Percentiles rank a stretch among this genome's conserved stretches.
phyloP scores from a whole-genome alignment of 345 rosid species.

The Hibiscus mutabilis region DNA sequence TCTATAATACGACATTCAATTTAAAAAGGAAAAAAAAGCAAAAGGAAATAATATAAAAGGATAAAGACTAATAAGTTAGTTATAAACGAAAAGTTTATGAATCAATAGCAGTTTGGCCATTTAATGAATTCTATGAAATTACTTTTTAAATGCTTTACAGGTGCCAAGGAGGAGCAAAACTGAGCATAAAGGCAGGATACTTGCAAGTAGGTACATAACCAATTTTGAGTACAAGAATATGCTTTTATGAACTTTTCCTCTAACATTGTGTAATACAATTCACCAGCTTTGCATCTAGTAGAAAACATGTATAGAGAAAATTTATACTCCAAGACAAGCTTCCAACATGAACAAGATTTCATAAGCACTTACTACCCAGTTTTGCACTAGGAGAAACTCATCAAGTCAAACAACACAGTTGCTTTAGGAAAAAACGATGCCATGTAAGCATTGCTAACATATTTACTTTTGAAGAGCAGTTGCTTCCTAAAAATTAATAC shows the following conservation, averaged over 20 bases:
- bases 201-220: neutral
- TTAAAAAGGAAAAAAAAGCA: neutral
- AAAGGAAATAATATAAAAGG: neutral
- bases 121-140: neutral
- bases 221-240: neutral
- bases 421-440: neutral
- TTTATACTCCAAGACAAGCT: neutral
- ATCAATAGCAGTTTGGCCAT: neutral
- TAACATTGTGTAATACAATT: neutral
- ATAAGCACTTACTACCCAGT: slow-evolving; percentile 1
- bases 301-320: neutral
- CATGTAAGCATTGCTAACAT: neutral
- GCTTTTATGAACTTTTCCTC: neutral
- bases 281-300: neutral
- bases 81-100: neutral
- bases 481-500: neutral
- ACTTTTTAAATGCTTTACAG: neutral
- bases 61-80: neutral
- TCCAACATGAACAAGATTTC: neutral
- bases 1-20: neutral
- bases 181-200: neutral
- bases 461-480: neutral
- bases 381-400: neutral
- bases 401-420: neutral
- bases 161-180: neutral